Percentiles rank a stretch among this genome's conserved stretches.
These are phyloP conservation scores for Schizopora paradoxa DNA, from an alignment of 1,284 basidiomycete genomes.

Conservation along the genomic window DNA sequence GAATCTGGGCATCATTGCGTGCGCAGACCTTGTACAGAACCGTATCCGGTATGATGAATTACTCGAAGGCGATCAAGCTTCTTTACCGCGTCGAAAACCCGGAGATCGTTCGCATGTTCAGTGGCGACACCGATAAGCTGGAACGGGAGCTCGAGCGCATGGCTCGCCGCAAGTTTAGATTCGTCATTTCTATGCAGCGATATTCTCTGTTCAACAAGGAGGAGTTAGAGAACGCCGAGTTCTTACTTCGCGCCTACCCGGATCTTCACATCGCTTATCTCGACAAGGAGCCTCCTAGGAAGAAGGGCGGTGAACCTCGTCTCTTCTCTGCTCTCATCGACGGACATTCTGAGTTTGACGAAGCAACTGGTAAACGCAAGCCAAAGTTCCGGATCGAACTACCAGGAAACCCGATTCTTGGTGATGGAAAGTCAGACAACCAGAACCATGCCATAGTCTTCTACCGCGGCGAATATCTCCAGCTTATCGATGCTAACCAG, in stretches of 20 bases:
- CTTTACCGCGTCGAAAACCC: slow-evolving; percentile 99
- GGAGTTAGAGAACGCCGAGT: slow-evolving; percentile 98
- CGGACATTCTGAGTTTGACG: slow-evolving; percentile 94
- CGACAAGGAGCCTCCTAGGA: slow-evolving; percentile 84
- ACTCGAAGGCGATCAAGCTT: slow-evolving; percentile 98
- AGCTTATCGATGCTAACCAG: slow-evolving; percentile 99
- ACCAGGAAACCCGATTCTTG: slow-evolving; percentile 98
- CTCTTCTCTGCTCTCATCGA: slow-evolving; percentile 95
- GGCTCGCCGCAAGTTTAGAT: slow-evolving; percentile 98
- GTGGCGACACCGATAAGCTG: slow-evolving; percentile 94
- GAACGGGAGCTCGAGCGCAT: slow-evolving; percentile 97
- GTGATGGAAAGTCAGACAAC: slow-evolving; percentile 99
- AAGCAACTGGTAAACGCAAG: slow-evolving; percentile 82
- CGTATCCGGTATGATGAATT: slow-evolving; percentile 99
- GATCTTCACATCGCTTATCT: slow-evolving; percentile 98
- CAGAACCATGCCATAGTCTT: slow-evolving; percentile 99
- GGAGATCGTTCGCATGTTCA: slow-evolving; percentile 95
- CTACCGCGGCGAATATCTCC: slow-evolving; percentile 97
- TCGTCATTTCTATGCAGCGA: slow-evolving; percentile 98
- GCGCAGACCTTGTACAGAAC: slow-evolving; percentile 99
- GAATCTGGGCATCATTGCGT: slow-evolving; percentile 98
- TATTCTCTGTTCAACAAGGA: slow-evolving; percentile 99
- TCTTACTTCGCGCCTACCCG: slow-evolving; percentile 95
- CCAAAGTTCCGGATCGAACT: slow-evolving; percentile 98
- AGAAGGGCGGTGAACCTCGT: slow-evolving; percentile 85